Evolutionary conservation across 192 early-diverging fungal genomes (phyloP), one percentile per base, ranked within the genome.

Genomic region (Entomortierella lignicola): DNA sequence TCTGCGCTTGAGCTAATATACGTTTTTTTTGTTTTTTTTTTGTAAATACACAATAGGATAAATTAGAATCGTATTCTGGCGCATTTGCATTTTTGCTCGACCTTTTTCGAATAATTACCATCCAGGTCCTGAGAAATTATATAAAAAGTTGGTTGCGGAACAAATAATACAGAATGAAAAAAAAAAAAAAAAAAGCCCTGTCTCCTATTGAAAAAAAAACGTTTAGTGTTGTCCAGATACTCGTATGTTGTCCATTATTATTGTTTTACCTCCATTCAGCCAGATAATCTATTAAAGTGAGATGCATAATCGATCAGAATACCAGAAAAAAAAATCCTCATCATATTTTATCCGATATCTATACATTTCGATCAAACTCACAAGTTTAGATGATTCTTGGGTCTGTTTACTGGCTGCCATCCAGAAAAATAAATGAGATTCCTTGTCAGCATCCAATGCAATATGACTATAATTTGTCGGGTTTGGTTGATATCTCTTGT

Each of bases 251-350:
- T 7, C 31, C 27, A 5, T 41, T 4, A 6, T 32, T 31, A 5
- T 31, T 10, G 10, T 12, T 44, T 23, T 82, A 77, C 89, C 89
- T 61, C 89, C 89, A 60, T 90, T 90, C 18, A 90, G 63, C 89
- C 89, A 90, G 25, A 90, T 86, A 27, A 89, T 68, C 87, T 89
- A 80, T n/a, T 13, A 25, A 17, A n/a, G 23, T 20, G n/a, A 60
- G 23, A 17, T 41, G 25, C 42, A 68, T 58, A 44, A 58, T 58
- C 25, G 34, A 15, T 37, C 32, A 26, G 48, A 44, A 7, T 37
- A 11, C 43, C 11, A 34, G 25, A 21, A 47, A n/a, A 7, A 30
- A 55, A 25, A 13, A 20, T 43, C 8, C 34, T 70, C 13, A 0
- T 17, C 17, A 23, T n/a, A 34, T 21, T 56, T 18, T n/a, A n/a